Base-by-base conservation (phyloP, 2,329 filamentous ascomycete species). In the Xylaria sp. region DNA sequence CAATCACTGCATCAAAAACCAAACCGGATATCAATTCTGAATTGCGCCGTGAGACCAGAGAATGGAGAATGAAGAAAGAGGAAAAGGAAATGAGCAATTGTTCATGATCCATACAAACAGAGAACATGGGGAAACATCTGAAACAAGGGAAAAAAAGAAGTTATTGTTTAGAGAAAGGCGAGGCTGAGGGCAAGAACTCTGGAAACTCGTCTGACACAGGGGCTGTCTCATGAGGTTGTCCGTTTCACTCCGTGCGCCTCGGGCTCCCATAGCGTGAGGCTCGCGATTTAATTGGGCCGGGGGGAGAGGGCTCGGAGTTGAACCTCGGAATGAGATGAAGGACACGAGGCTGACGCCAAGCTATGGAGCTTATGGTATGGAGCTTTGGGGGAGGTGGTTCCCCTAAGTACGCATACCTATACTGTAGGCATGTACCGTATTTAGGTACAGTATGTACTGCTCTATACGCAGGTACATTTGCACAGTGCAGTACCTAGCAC, bases 121-220 rank as follows among this genome's bases (percentile, higher is more conserved):
- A 67, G 64, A 65, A 66, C 58, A 59, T 57, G 63, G 27, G n/a
- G 42, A 63, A 53, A 58, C 17, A 36, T 53, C 36, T 57, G 57
- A 60, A 69, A 69, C 54, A 62, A 47, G 67, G 56, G 44, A 73
- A 67, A 71, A 62, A 61, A 20, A 33, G 17, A 20, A 31, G 9
- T 29, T 17, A 51, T n/a, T 6, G 51, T 20, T 44, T 45, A 63
- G 53, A 63, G 49, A 44, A 50, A 58, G 66, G 61, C 71, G 67
- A 75, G 73, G 73, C 72, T 74, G 72, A 73, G 55, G 39, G 33
- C 50, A 38, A 57, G 45, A 44, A 44, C 65, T 33, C 13, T 50
- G 63, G 49, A 64, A 64, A 65, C 73, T 66, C 69, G 66, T 69
- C 71, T 74, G 73, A 75, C 66, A 75, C 73, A 75, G 72, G 67